These are phyloP conservation scores for Diplodia seriata DNA, from an alignment of 2,329 filamentous ascomycete species.

Conservation along the genomic window DNA sequence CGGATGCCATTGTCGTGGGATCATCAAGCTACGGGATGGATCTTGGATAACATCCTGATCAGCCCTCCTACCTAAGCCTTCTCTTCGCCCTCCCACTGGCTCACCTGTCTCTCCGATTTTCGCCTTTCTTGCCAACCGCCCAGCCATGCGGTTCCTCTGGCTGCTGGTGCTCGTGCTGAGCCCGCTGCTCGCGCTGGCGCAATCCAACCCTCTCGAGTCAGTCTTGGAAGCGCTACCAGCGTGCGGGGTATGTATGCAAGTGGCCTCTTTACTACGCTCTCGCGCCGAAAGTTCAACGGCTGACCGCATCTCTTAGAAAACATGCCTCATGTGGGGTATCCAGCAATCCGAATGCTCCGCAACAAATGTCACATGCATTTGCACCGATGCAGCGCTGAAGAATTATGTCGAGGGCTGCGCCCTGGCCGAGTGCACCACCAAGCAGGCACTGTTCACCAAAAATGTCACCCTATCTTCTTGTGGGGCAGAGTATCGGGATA, in stretches of 20 bases:
- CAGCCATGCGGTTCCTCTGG: constrained; percentile 18
- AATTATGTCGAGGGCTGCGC: constrained; percentile 20
- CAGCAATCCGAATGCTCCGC: constrained; percentile 6
- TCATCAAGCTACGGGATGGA: not conserved
- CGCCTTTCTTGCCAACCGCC: not conserved
- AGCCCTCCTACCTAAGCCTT: not conserved
- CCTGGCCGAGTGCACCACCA: constrained; percentile 13
- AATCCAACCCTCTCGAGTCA: constrained; percentile 18
- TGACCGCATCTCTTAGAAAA: constrained; percentile 12
- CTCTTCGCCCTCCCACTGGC: not conserved
- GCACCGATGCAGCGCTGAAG: constrained; percentile 22
- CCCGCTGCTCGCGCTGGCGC: constrained; percentile 2
- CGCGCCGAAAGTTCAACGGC: not conserved
- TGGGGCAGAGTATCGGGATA: constrained; percentile 48
- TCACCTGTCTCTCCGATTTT: not conserved
- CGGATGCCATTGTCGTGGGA: not conserved
- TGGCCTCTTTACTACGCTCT: not conserved
- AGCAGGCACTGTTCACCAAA: constrained; percentile 43
- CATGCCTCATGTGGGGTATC: constrained; percentile 15
- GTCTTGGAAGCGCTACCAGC: constrained; percentile 24
- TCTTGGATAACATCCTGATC: constrained; percentile 2
- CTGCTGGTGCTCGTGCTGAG: constrained; percentile 21
- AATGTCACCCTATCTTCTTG: constrained; percentile 52
- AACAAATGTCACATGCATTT: constrained; percentile 31
- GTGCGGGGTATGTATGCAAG: constrained; percentile 24